These are phyloP conservation scores for Pythium brachiatum DNA, from an alignment of 352 stramenopile genomes.

Conservation along the genomic window DNA sequence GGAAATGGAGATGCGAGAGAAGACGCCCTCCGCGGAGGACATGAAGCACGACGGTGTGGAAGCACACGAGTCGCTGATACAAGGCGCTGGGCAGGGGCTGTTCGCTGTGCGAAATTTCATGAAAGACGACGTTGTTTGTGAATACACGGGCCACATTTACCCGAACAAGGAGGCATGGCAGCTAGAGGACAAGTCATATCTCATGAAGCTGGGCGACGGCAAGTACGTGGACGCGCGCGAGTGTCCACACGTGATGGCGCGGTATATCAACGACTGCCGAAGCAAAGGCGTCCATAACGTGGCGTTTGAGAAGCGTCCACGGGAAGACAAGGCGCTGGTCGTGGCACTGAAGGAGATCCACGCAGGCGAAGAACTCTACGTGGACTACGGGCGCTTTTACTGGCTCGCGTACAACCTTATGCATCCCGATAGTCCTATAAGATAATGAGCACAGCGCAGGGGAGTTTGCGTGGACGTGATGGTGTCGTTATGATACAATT, in stretches of 20 bases:
- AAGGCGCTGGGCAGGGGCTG: slow-evolving; percentile 49
- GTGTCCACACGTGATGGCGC: slow-evolving; percentile 40
- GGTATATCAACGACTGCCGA: slow-evolving; percentile 84
- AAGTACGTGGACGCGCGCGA: slow-evolving; percentile 74
- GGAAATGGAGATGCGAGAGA: background rate
- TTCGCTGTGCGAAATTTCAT: slow-evolving; percentile 32
- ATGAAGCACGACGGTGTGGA: slow-evolving; percentile 35
- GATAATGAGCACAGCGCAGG: too few relatives aligned
- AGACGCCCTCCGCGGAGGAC: slow-evolving; percentile 10
- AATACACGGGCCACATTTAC: slow-evolving; percentile 30
- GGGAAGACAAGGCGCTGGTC: slow-evolving; percentile 48
- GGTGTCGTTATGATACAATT: too few relatives aligned
- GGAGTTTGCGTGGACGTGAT: too few relatives aligned
- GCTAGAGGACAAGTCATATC: slow-evolving; percentile 64
- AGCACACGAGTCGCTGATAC: slow-evolving; percentile 40
- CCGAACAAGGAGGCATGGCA: slow-evolving; percentile 47
- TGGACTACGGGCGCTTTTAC: slow-evolving; percentile 82
- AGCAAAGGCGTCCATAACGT: slow-evolving; percentile 63
- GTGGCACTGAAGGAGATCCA: slow-evolving; percentile 59
- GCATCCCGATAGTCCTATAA: slow-evolving; percentile 51
- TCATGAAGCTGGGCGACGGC: slow-evolving; percentile 78
- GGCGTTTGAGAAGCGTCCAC: slow-evolving; percentile 62
- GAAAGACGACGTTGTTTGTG: slow-evolving; percentile 26
- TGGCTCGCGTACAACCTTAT: slow-evolving; percentile 78
- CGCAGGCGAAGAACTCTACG: slow-evolving; percentile 66